Conservation (phyloP, 2,329 filamentous ascomycete species). For the Sarocladium oryzae region DNA sequence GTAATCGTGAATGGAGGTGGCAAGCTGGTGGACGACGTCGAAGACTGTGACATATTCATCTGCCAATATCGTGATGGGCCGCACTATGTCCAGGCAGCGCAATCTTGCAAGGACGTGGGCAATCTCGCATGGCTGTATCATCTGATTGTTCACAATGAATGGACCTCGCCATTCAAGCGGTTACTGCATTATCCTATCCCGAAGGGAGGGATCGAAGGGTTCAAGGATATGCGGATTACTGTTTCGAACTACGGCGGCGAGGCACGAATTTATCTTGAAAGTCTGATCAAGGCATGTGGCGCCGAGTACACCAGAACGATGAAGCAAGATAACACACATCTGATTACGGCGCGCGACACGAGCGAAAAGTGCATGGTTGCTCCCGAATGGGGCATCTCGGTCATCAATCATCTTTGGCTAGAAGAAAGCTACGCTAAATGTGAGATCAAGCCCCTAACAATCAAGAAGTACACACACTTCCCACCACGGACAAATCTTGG, state of each 20-base stretch:
- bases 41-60: conserved; percentile 74
- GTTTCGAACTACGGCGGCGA: conserved; percentile 96
- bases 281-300: conserved; percentile 76
- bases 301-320: conserved; percentile 91
- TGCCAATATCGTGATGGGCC: conserved; percentile 80
- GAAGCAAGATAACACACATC: conserved; percentile 90
- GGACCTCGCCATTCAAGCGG: conserved; percentile 77
- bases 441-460: conserved; percentile 64
- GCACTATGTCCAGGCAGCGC: conserved; percentile 71
- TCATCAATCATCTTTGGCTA: conserved; percentile 94
- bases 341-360: conserved; percentile 81
- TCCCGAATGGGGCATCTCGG: conserved; percentile 82
- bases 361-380: conserved; percentile 94
- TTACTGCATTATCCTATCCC: conserved; percentile 88
- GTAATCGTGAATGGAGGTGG: conserved; percentile 71
- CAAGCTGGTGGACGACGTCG: conserved; percentile 54
- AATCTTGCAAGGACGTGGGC: conserved; percentile 74
- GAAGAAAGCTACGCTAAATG: conserved; percentile 96
- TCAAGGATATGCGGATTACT: conserved; percentile 70
- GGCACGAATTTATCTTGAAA: conserved; percentile 87
- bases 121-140: conserved; percentile 93
- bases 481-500: conserved; percentile 84
- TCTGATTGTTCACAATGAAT: conserved; percentile 80
- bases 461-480: conserved; percentile 76
- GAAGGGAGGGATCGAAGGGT: conserved; percentile 69